These are phyloP conservation scores for Uronychia setigera DNA, from an alignment of 73 alveolate species.

Conservation along the genomic window DNA sequence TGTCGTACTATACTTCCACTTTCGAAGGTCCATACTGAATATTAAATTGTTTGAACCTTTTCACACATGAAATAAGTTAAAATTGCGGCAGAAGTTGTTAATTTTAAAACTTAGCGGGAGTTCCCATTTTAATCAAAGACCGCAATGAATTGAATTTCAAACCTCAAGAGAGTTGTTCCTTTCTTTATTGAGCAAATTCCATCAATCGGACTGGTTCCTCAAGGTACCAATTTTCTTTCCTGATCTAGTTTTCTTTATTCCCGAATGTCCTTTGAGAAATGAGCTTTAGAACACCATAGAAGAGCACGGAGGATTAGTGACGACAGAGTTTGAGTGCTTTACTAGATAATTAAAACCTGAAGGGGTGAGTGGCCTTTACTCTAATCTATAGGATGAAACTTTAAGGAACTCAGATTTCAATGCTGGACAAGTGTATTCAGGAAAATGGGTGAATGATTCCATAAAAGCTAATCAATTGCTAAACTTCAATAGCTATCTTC, in stretches of 20 bases:
- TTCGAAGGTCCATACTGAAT: constrained; percentile 1
- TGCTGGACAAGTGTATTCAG: constrained; percentile 47
- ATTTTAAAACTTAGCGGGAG: neutral
- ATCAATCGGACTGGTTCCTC: neutral
- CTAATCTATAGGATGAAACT: neutral
- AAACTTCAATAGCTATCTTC: constrained; percentile 14
- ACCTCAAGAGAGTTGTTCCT: neutral
- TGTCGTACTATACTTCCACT: neutral
- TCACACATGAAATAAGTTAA: no score
- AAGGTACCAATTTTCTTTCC: neutral
- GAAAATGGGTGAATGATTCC: constrained; percentile 43
- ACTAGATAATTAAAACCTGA: constrained; percentile 59
- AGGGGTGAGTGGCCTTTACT: neutral
- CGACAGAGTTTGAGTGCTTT: constrained; percentile 48
- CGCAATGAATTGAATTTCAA: neutral
- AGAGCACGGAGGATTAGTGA: constrained; percentile 51
- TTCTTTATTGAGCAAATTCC: neutral
- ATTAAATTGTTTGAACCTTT: no score
- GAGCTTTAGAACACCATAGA: constrained; percentile 27
- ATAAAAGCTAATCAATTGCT: neutral
- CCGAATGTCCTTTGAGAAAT: constrained; percentile 31
- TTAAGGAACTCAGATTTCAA: constrained; percentile 9
- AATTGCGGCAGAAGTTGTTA: neutral
- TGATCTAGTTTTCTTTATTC: constrained; percentile 51
- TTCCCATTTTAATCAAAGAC: neutral